These are phyloP conservation scores for Phanerodontia chrysosporium DNA, from an alignment of 768 basidiomycete species.

Conservation along the genomic window DNA sequence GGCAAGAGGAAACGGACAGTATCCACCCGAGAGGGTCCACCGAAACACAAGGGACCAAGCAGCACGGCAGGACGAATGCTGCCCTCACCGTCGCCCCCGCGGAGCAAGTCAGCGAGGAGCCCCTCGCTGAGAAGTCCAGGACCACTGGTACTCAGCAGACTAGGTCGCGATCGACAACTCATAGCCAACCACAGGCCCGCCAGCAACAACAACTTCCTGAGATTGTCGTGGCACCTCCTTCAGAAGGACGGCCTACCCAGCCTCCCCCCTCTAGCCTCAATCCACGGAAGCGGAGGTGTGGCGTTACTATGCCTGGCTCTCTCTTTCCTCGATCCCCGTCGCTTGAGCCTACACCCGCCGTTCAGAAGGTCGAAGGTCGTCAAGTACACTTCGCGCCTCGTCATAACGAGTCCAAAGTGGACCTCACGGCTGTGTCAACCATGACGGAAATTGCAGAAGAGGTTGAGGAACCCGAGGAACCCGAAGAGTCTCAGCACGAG, in stretches of 20 bases:
- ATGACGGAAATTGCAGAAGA: background rate
- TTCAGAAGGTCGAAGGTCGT: background rate
- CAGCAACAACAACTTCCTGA: background rate
- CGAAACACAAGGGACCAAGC: constrained; percentile 1
- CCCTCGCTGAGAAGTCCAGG: background rate
- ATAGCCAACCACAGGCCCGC: background rate
- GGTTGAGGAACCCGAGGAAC: background rate
- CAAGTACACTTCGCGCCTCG: background rate
- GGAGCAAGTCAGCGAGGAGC: background rate
- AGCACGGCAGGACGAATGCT: background rate
- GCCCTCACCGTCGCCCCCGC: background rate
- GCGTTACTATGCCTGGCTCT: constrained; percentile 73
- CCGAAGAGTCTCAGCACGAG: background rate
- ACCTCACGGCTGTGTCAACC: background rate
- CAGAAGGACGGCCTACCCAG: background rate
- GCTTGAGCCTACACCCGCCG: constrained; percentile 40
- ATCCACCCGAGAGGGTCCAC: constrained; percentile 8
- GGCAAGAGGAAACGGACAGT: constrained; percentile 7
- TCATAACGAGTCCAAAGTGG: background rate
- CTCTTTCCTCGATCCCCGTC: constrained; percentile 73
- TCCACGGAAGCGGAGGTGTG: constrained; percentile 23
- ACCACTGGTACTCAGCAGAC: background rate
- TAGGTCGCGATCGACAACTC: background rate
- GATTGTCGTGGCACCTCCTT: background rate
- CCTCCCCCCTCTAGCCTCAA: background rate